Conservation (phyloP, 176 grass and related monocot genomes). For the Ananas comosus region DNA sequence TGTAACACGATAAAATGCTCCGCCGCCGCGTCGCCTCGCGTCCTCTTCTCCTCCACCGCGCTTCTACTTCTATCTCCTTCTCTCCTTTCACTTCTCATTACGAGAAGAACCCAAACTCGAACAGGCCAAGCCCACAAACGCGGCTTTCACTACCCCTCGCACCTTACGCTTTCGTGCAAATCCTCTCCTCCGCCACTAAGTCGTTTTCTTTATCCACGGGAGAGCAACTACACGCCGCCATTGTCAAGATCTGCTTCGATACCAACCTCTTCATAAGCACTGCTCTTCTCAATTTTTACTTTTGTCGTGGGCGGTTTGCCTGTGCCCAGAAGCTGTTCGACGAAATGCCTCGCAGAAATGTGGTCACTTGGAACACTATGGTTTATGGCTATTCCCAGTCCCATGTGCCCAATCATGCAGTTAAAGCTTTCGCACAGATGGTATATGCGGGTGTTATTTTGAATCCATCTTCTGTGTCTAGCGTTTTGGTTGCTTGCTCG, state of each 20-base stretch:
- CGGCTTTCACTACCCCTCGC: not conserved
- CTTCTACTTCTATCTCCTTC: not conserved
- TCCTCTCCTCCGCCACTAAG: slow-evolving; percentile 15
- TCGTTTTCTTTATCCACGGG: not conserved
- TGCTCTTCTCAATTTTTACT: not conserved
- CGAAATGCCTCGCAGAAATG: slow-evolving; percentile 20
- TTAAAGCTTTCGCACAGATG: not conserved
- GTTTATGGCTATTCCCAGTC: slow-evolving; percentile 1
- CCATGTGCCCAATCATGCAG: not conserved
- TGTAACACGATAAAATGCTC: not conserved
- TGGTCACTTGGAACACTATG: slow-evolving; percentile 25
- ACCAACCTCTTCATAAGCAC: slow-evolving; percentile 3
- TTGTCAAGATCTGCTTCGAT: slow-evolving; percentile 4
- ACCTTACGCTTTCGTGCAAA: slow-evolving; percentile 14
- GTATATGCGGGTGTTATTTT: not conserved
- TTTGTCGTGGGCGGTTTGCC: not conserved
- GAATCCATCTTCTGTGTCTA: not conserved
- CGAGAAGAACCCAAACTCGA: not conserved
- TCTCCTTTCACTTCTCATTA: not conserved
- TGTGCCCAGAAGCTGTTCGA: slow-evolving; percentile 26
- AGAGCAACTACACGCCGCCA: not conserved
- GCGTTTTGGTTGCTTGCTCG: slow-evolving; percentile 1
- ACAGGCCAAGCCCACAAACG: too few species aligned
- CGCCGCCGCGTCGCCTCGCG: not conserved
- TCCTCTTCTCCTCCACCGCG: not conserved